phyloP scores from a whole-genome alignment of 2,329 filamentous ascomycete genomes.

The Alternaria sp. region DNA sequence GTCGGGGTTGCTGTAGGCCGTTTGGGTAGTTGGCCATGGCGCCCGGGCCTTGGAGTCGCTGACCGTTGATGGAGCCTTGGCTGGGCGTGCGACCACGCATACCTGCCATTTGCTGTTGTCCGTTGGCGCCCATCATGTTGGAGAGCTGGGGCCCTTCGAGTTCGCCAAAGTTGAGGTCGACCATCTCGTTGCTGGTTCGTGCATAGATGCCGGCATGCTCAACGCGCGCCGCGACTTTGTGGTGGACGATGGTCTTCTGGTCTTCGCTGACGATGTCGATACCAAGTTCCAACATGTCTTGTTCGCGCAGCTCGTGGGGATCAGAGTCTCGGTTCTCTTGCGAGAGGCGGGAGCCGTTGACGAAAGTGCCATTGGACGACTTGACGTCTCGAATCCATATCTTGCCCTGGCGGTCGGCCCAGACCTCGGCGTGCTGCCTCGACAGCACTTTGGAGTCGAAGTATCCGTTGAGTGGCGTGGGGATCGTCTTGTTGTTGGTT shows the following conservation, averaged over 20 bases:
- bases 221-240: constrained; percentile 96
- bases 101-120: constrained; percentile 70
- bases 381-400: constrained; percentile 98
- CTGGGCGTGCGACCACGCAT: constrained; percentile 70
- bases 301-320: constrained; percentile 88
- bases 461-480: constrained; percentile 89
- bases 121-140: constrained; percentile 70
- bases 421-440: constrained; percentile 94
- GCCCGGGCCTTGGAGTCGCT: constrained; percentile 66
- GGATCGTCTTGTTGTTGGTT: constrained; percentile 95
- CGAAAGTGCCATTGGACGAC: constrained; percentile 98
- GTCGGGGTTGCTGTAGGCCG: constrained; percentile 73
- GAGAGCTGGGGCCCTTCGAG: constrained; percentile 79
- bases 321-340: constrained; percentile 96
- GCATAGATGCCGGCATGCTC: constrained; percentile 90
- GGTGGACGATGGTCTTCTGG: constrained; percentile 97
- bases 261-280: constrained; percentile 99
- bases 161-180: constrained; percentile 92
- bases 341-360: constrained; percentile 89
- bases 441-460: constrained; percentile 99
- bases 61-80: constrained; percentile 68
- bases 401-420: constrained; percentile 84
- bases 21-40: constrained; percentile 66
- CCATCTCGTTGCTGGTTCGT: constrained; percentile 71
- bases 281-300: constrained; percentile 91